Evolutionary conservation across 2,329 filamentous ascomycete genomes (phyloP), one percentile per base, ranked within the genome.

Genomic region (Ceratocystis colombiana): DNA sequence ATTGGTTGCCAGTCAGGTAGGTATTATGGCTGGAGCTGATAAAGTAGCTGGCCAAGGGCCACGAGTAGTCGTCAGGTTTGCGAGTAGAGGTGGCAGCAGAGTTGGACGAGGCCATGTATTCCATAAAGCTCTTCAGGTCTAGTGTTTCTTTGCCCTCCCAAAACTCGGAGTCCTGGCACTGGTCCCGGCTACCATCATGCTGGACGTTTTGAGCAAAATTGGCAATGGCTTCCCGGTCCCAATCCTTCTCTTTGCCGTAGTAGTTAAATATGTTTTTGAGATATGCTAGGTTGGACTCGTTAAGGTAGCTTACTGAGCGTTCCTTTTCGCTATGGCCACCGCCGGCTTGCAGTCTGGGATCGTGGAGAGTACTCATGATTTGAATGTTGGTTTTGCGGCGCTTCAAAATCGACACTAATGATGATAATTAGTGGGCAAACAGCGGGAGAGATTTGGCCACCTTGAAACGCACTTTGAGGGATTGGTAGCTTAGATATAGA

Each of bases 11-110:
- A 1, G 91, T 84, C 25, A 96, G 83, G 71, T 96, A 96, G 0
- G 92, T 96, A 76, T 96, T 96, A 79, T 96, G 92, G 66, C 91
- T 96, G 71, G 90, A 96, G 69, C 88, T 95, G 73, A 96, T 90
- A 76, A 90, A 96, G 76, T 96, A 96, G 76, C 90, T 91, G 68
- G 90, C 88, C 69, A 96, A 77, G 0, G 92, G 92, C 71, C 86
- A 88, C 64, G 90, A 84, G 66, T 94, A 81, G 66, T 84, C 81
- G 65, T 78, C 73, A 1, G 75, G 69, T 28, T 72, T 71, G 22
- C 74, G 74, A 1, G 79, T 78, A 0, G 74, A 76, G 20, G 77
- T 75, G 45, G 76, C 75, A 53, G 78, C 76, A 66, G 77, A 75
- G 12, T 77, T 76, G 2, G 77, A 68, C 30, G 82, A 84, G 2